Base-by-base conservation (phyloP, 352 stramenopile species). In the Thraustochytrium striatum region DNA sequence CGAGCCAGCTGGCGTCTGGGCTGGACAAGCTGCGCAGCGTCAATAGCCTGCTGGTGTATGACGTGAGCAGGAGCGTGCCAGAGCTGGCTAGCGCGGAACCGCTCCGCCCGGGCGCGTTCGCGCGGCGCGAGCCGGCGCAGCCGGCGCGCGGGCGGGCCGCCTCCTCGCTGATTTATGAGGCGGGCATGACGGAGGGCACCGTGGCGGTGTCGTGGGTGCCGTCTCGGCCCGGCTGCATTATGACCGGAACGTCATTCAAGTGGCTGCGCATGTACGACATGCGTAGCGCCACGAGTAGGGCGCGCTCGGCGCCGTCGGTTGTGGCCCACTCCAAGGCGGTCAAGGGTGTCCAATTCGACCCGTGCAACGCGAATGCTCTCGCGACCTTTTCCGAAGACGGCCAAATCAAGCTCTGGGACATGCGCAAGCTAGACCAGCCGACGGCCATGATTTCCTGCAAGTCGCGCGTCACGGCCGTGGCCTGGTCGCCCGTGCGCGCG, bases 401-500 rank as follows among this genome's bases (percentile, higher is more conserved):
- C 9, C 43, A 9, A 16, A 68, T 75, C 43, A 75, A 75, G 25
- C 13, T 38, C 7, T 75, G 65, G 65, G 65, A 75, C 47, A 0
- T 61, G 32, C 65, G 65, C 21, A 61, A 50, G 19, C 30, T 75
- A 3, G 2, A 39, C 52, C 2, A 75, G 21, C 44, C 65, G 11
- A 8, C 68, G 19, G 50, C 30, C 35, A 43, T 32, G 28, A 75
- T 75, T 25, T 0, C 25, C 28, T 30, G 1, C 39, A 5, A 1
- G 16, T 70, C 39, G 5, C 19, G 0, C 2, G 61, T 61, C 3
- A 3, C 8, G 7, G 32, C 65, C 19, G 61, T 75, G 16, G 32
- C 65, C 11, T 75, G 65, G 65, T 75, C 65, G 1, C 65, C 65
- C 8, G 7, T 75, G 13, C 65, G 50, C 5, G 84, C 89, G 0